Conservation (phyloP, 306 rosid genomes). For the Cucurbita moschata region DNA sequence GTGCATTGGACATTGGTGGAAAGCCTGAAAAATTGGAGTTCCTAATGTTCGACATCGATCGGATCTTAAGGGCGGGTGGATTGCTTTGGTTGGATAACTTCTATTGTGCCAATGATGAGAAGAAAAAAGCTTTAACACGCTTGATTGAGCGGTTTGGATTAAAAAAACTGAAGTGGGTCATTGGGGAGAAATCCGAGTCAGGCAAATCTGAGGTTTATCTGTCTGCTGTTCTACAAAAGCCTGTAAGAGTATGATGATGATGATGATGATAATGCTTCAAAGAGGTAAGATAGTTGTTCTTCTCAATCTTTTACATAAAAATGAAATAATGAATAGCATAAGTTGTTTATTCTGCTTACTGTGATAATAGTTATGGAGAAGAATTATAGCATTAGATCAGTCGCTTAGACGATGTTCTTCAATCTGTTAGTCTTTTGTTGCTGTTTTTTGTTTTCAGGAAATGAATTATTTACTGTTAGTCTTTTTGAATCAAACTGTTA, state of each 20-base stretch:
- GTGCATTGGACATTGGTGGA: constrained; percentile 50
- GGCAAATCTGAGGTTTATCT: constrained; percentile 45
- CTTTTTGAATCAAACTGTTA: constrained; percentile 10
- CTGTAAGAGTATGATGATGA: constrained; percentile 42
- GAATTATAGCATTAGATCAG: constrained; percentile 9
- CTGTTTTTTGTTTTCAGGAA: neutral
- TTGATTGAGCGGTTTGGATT: constrained; percentile 82
- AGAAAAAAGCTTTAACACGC: constrained; percentile 50
- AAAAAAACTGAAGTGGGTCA: constrained; percentile 83
- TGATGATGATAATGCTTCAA: neutral
- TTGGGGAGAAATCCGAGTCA: constrained; percentile 48
- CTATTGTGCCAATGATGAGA: constrained; percentile 50
- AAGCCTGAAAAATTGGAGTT: constrained; percentile 64
- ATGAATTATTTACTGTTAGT: constrained; percentile 3
- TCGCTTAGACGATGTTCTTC: constrained; percentile 13
- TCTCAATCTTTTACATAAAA: constrained; percentile 1
- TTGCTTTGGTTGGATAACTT: constrained; percentile 90
- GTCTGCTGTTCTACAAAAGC: constrained; percentile 82
- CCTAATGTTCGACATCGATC: constrained; percentile 72
- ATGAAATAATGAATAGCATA: constrained; percentile 25
- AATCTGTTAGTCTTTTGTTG: constrained; percentile 14
- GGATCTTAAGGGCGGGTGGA: constrained; percentile 63
- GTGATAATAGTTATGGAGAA: constrained; percentile 27
- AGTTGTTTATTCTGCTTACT: constrained; percentile 19
- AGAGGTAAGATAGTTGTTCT: constrained; percentile 19